phyloP scores from a whole-genome alignment of 306 rosid species.

The Rosa persica region DNA sequence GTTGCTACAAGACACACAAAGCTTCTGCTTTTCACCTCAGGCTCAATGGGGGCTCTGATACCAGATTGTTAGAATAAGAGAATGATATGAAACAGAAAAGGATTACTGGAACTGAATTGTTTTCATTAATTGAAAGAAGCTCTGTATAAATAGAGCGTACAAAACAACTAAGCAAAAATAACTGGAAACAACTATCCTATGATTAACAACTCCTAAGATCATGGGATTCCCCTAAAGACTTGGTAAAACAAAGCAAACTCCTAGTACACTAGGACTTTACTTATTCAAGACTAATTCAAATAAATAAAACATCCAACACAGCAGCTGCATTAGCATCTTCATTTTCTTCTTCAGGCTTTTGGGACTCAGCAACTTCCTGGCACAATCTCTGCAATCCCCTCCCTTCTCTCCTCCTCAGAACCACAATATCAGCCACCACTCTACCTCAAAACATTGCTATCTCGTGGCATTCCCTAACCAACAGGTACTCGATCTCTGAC shows the following conservation, averaged over 20 bases:
- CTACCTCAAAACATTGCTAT: constrained; percentile 31
- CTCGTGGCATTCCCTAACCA: constrained; percentile 17
- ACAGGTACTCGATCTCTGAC: constrained; percentile 52
- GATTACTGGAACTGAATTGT: not conserved
- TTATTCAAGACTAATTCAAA: not conserved
- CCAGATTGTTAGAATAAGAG: not conserved
- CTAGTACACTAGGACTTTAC: not conserved
- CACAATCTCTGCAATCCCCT: constrained; percentile 31
- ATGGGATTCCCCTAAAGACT: not conserved
- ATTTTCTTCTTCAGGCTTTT: too few species aligned
- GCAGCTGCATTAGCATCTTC: too few species aligned
- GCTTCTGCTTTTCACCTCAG: too few species aligned
- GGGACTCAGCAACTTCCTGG: constrained; percentile 5
- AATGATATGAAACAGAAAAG: too few species aligned
- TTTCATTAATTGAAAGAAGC: not conserved
- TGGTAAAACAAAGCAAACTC: not conserved
- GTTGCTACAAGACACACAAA: too few species aligned
- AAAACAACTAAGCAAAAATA: not conserved
- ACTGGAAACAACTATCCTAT: not conserved
- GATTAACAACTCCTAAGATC: not conserved
- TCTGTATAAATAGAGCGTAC: not conserved
- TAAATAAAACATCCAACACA: not conserved
- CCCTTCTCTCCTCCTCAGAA: constrained; percentile 18
- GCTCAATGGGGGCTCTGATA: too few species aligned
- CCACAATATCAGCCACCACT: not conserved